phyloP scores from a whole-genome alignment of 2,329 filamentous ascomycete genomes.

The Stemphylium lycopersici region DNA sequence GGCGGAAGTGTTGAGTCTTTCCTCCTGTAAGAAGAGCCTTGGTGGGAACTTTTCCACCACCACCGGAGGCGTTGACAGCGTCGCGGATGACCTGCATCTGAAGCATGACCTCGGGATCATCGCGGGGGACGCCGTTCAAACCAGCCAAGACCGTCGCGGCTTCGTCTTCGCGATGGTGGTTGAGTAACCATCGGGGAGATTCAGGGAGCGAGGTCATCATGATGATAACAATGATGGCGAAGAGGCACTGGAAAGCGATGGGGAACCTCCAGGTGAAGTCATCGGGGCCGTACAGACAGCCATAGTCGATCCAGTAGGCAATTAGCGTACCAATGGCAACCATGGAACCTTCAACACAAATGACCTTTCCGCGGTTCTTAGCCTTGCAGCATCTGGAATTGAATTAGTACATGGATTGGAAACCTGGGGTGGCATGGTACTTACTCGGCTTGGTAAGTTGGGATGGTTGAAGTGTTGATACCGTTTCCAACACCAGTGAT shows the following conservation, averaged over 20 bases:
- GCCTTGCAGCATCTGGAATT: conserved; percentile 50
- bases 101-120: conserved; percentile 61
- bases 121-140: conserved; percentile 53
- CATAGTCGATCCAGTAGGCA: conserved; percentile 60
- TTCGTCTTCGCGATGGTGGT: conserved; percentile 52
- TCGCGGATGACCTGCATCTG: conserved; percentile 70
- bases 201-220: conserved; percentile 47
- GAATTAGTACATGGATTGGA: not conserved
- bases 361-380: conserved; percentile 64
- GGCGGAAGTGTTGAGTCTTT: conserved; percentile 68
- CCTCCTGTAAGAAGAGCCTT: conserved; percentile 63
- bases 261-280: conserved; percentile 56
- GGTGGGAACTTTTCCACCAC: conserved; percentile 43
- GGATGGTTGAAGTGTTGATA: conserved; percentile 61
- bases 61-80: conserved; percentile 46
- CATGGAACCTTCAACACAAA: conserved; percentile 62
- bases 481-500: conserved; percentile 61
- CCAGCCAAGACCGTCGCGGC: conserved; percentile 57
- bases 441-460: conserved; percentile 59
- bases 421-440: not conserved
- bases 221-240: conserved; percentile 46
- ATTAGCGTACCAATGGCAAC: conserved; percentile 58
- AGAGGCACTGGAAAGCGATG: conserved; percentile 59
- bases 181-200: conserved; percentile 42
- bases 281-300: conserved; percentile 42